Evolutionary conservation across 305 asterid genomes (phyloP), one percentile per base, ranked within the genome.

Genomic region (Caryopteris hybrid): DNA sequence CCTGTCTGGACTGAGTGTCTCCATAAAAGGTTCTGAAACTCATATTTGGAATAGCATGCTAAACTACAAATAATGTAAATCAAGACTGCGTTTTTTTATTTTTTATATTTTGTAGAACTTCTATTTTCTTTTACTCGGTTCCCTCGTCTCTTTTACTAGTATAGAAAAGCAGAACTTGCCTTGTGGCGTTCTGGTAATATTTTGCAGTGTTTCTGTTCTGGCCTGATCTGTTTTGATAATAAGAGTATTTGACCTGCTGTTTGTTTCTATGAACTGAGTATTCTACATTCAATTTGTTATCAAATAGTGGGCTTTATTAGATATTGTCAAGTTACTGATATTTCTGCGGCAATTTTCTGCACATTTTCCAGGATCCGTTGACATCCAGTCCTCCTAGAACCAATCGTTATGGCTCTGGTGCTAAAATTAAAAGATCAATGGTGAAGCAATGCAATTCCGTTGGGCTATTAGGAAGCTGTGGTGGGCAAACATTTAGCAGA

Each of bases 361-460:
- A 51, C 56, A 18, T 52, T 60, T 70, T 78, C 46, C 90, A 91
- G 99, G 98, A 89, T 74, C 76, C 86, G 6, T 60, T 80, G 76
- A 55, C 76, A 23, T 74, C 82, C 39, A 66, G 74, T 76, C 80
- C 72, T 75, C 74, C 85, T 31, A 73, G 69, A 46, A 75, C 69
- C 62, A 71, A 54, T 69, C 74, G 57, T 36, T 65, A 74, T 77
- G 83, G 91, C 64, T 87, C 95, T 68, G 99, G 99, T 54, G 99
- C 85, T 42, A 94, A 94, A 84, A 80, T 94, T 78, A 94, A 94
- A 81, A 86, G 90, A 82, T 84, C 99, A 48, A 75, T 74, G 52
- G 79, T 61, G 47, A 84, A 83, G 54, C 85, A 68, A 42, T 73
- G 75, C 41, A 63, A 64, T 50, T 62, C 79, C 13, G 62, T 76